Evolutionary conservation across 805 yeast genomes (phyloP), one percentile per base, ranked within the genome.

Genomic region (Candida nanaspora): DNA sequence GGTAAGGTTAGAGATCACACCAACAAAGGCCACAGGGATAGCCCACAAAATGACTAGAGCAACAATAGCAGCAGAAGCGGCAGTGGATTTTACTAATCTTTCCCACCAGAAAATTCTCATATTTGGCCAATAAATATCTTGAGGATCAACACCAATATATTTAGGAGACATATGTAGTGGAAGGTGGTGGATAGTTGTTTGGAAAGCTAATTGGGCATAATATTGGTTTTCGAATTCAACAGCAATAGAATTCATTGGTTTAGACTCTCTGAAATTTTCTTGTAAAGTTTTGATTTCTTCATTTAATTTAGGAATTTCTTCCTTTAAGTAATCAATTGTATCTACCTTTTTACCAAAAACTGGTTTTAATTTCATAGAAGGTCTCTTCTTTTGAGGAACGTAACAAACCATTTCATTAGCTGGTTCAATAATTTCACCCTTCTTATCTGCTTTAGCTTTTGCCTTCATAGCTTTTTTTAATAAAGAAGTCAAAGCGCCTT

Each of bases 91-190:
- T 11, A 67, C 63, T 16, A 81, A 56, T 51, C 80, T 64, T 60
- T 84, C 94, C 83, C 86, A 82, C 89, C 93, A 84, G 51, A 77
- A 77, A 61, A 84, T 58, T 56, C 93, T 70, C 76, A 83, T 66
- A 57, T 84, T 84, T 39, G 74, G 58, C 93, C 93, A 84, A 44
- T 71, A 62, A 34, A 84, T 64, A 52, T 82, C 82, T 1, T 53
- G 60, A 2, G 89, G 86, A 43, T 74, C 79, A 38, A 80, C 59
- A 30, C 89, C 89, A 37, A 75, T 70, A 48, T 66, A 70, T 15
- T 74, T 70, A 4, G 88, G 86, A 19, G 61, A 49, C 71, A 83
- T 68, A 48, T 76, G 70, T 46, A 82, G 59, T 0, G 93, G 87
- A 35, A 67, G 70, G 57, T 83, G 89, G 52, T 80, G 82, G 14